phyloP scores from a whole-genome alignment of 1,284 basidiomycete species.

The Prillingera fragicola region DNA sequence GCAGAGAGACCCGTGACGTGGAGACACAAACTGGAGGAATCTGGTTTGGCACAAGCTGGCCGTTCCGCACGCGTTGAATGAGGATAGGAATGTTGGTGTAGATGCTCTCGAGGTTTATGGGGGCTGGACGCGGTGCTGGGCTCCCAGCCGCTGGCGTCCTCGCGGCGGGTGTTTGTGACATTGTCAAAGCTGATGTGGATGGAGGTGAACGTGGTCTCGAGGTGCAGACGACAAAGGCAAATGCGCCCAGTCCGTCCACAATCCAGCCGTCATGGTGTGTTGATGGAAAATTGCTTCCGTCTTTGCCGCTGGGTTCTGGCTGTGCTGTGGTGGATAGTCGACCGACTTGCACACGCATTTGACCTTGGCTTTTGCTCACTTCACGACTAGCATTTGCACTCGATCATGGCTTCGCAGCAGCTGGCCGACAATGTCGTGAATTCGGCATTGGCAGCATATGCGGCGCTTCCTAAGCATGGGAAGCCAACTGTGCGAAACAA shows the following conservation, averaged over 20 bases:
- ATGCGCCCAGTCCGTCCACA: too few species aligned
- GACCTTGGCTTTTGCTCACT: not conserved
- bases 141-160: not conserved
- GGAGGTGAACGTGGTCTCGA: not conserved
- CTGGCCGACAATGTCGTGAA: constrained; percentile 9
- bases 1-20: not conserved
- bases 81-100: constrained; percentile 18
- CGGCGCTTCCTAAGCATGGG: constrained; percentile 35
- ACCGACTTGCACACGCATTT: not conserved
- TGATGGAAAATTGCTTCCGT: too few species aligned
- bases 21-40: constrained; percentile 12
- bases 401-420: too few species aligned
- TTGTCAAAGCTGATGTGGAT: not conserved
- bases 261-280: too few species aligned
- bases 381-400: too few species aligned
- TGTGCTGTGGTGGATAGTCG: too few species aligned
- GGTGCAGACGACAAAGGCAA: too few species aligned
- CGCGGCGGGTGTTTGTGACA: not conserved
- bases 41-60: constrained; percentile 12
- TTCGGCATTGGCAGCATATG: constrained; percentile 19
- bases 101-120: constrained; percentile 19
- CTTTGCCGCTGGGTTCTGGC: too few species aligned
- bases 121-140: constrained; percentile 8
- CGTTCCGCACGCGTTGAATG: constrained; percentile 16
- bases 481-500: constrained; percentile 43